Percentiles rank a stretch among this genome's conserved stretches.
Conservation (phyloP, 2,329 filamentous ascomycete genomes). For the Stachybotrys chlorohalonatus region DNA sequence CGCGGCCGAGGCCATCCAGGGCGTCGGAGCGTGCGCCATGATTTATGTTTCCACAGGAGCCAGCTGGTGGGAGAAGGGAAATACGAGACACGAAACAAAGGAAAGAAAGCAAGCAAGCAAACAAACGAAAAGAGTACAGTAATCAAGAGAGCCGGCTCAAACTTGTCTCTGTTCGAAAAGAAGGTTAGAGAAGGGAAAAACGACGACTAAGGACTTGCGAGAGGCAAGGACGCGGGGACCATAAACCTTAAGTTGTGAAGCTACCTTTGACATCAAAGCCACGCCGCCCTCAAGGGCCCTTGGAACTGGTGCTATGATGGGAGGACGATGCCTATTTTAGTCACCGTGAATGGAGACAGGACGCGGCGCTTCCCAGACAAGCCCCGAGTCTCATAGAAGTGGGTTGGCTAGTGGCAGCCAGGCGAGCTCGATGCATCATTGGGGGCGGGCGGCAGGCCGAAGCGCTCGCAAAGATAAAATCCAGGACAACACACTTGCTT, state of each 20-base stretch:
- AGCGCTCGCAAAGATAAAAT: too few species aligned
- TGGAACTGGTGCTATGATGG: neutral
- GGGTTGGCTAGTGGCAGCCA: neutral
- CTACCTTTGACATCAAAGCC: neutral
- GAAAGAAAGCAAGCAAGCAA: neutral
- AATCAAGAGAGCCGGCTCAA: neutral
- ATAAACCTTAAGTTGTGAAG: neutral
- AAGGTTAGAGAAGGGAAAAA: neutral
- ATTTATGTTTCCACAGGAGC: neutral
- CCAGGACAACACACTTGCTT: too few species aligned
- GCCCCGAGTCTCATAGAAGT: neutral
- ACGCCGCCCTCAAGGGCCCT: neutral
- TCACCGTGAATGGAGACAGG: neutral
- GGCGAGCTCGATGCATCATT: neutral
- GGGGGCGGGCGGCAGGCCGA: neutral
- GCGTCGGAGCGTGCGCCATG: neutral
- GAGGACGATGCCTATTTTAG: neutral
- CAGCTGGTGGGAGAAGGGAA: neutral
- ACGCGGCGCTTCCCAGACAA: conserved; percentile 1
- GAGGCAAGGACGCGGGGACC: neutral
- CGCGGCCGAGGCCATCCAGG: neutral
- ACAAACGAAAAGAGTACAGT: neutral
- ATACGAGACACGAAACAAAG: neutral
- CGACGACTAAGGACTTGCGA: neutral
- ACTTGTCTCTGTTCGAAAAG: neutral